Base-by-base conservation (phyloP, 257 asterid genomes). In the Solanum ossicruentum region DNA sequence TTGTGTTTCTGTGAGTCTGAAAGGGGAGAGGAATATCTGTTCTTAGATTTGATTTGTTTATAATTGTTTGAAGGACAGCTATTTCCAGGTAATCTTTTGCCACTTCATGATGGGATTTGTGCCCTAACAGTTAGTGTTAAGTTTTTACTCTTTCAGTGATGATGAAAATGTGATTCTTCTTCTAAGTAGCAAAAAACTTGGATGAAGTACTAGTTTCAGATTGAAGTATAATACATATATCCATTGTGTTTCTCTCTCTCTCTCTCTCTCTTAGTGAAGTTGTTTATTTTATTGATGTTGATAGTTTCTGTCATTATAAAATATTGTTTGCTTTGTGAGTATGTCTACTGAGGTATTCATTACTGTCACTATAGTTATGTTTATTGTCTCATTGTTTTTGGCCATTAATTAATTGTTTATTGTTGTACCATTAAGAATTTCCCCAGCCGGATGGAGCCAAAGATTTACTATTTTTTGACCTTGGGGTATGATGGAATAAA, bases 41-140 rank as follows among this genome's bases (percentile, higher is more conserved):
- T 88, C 88, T 82, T 69, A 70, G 47, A 72, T 60, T 87, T 86
- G 86, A 83, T 86, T 90, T 83, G 85, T 83, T 71, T 66, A 83
- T 83, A 83, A 66, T 83, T 83, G 80, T 83, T 83, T 83, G 32
- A n/a, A 63, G 91, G 88, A 84, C 89, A 88, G 89, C 91, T 88
- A 86, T 88, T 73, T 89, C 91, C 90, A 77, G 90, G 84, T 86
- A 83, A 89, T 84, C 88, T 84, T 86, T 86, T 57, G 85, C 88
- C 84, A 83, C 86, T 84, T 72, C 55, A 36, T 73, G 15, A 23
- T 66, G 41, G 86, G 88, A 56, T 85, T 71, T 73, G 63, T 72
- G 84, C 79, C 75, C 41, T 70, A 41, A 70, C 82, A 78, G 81
- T 83, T 32, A 66, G 88, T 71, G 73, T 85, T 83, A 69, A 69